Conservation (phyloP, 129 eudicot genomes). For the Chrysanthemum seticuspe region DNA sequence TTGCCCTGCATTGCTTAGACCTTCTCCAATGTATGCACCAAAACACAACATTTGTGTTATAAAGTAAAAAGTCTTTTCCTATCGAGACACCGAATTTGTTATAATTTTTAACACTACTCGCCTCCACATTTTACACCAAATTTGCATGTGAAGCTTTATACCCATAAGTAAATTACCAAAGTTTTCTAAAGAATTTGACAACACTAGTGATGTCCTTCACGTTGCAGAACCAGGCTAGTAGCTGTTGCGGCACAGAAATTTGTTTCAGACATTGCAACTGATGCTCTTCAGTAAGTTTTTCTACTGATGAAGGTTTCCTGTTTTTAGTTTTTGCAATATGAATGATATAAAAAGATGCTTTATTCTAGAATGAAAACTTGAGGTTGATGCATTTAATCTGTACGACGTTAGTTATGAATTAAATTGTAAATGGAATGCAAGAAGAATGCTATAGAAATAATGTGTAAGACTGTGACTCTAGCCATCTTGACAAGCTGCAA, state of each 20-base stretch:
- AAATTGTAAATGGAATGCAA: not conserved
- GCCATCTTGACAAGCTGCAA: not conserved
- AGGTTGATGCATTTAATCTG: not conserved
- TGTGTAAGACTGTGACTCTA: not conserved
- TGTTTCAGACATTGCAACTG: slow-evolving; percentile 75
- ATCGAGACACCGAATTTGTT: too few relatives aligned
- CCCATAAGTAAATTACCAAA: not conserved
- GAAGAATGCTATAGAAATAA: not conserved
- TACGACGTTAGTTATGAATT: not conserved
- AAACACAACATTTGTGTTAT: too few relatives aligned
- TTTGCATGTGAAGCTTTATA: too few relatives aligned
- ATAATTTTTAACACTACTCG: too few relatives aligned
- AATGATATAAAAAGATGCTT: not conserved
- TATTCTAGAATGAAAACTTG: not conserved
- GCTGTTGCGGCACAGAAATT: slow-evolving; percentile 96
- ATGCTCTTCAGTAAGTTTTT: slow-evolving; percentile 81
- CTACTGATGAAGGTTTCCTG: not conserved
- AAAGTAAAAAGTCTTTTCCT: too few relatives aligned
- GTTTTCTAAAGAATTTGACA: not conserved
- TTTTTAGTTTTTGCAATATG: not conserved
- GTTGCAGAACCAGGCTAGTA: slow-evolving; percentile 77
- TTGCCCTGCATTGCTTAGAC: slow-evolving; percentile 6
- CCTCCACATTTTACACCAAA: too few relatives aligned
- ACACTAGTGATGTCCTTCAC: not conserved
- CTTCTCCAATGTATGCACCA: too few relatives aligned